Percentiles rank a stretch among this genome's conserved stretches.
phyloP scores from a whole-genome alignment of 352 stramenopile genomes.

The Pelagophyceae sp. region DNA sequence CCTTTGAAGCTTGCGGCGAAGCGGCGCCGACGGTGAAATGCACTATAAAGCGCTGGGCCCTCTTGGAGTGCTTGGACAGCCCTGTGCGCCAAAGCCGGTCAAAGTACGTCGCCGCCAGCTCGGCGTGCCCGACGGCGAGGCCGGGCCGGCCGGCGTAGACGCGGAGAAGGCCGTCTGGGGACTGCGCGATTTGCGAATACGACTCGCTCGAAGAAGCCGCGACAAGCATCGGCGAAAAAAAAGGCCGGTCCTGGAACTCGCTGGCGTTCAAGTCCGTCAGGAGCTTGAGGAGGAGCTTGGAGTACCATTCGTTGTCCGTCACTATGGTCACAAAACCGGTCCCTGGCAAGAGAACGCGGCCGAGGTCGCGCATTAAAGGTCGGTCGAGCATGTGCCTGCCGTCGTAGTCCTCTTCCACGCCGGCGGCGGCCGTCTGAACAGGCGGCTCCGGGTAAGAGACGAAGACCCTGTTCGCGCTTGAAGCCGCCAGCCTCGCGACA shows the following conservation, averaged over 20 bases:
- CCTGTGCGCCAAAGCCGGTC: slow-evolving; percentile 22
- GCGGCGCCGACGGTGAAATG: not conserved
- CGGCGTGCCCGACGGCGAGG: slow-evolving; percentile 19
- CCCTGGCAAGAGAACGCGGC: slow-evolving; percentile 19
- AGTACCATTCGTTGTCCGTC: slow-evolving; percentile 35
- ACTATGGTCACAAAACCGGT: slow-evolving; percentile 26
- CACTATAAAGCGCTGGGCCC: not conserved
- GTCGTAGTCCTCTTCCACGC: slow-evolving; percentile 13
- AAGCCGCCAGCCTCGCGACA: not conserved
- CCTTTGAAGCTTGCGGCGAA: too few species aligned
- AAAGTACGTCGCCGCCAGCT: slow-evolving; percentile 27
- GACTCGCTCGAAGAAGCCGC: slow-evolving; percentile 9
- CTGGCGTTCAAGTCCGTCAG: not conserved
- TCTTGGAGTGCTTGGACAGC: not conserved
- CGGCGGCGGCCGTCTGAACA: slow-evolving; percentile 20
- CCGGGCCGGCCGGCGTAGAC: slow-evolving; percentile 23
- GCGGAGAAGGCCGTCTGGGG: not conserved
- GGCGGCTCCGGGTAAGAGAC: slow-evolving; percentile 32
- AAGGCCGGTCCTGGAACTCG: not conserved
- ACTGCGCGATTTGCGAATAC: slow-evolving; percentile 14
- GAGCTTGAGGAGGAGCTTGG: slow-evolving; percentile 22
- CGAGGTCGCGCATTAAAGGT: slow-evolving; percentile 18
- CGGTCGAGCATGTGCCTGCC: slow-evolving; percentile 25
- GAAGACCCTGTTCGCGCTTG: slow-evolving; percentile 25
- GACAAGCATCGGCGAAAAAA: not conserved